Base-by-base conservation (phyloP, 371 early-diverging fungal genomes). In the Mortierella sp. region DNA sequence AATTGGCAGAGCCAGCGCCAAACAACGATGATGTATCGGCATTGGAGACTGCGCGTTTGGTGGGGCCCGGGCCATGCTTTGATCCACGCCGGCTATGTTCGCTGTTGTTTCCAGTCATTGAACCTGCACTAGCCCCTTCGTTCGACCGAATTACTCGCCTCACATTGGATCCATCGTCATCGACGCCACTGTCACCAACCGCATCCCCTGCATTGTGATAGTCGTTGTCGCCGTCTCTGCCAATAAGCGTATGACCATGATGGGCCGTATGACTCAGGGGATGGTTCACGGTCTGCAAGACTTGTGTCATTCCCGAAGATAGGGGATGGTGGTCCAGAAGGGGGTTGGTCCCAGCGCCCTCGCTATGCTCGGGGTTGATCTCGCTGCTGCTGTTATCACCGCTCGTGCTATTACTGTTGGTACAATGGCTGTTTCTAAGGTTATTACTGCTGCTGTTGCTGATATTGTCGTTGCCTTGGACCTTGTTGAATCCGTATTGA, bases 261-360 rank as follows among this genome's bases (percentile, higher is more conserved):
- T 61, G 54, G 46, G 46, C 54, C 53, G 62, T 51, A 38, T 27
- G 27, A 30, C 64, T 30, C 49, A 51, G 64, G 56, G 56, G 64
- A 57, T 64, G 57, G 64, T 51, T 50, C 57, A 54, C 41, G 54
- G 18, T 27, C 14, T 42, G 41, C n/a, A 30, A 31, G 6, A 9
- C 18, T 45, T 38, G 45, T 51, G 24, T 51, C 50, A 23, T 46
- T 19, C 21, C 38, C 26, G 24, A n/a, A 23, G 50, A 41, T n/a
- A 31, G 34, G 27, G 50, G 55, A 54, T n/a, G 28, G 39, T 30
- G 39, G 42, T 27, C 41, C 10, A 13, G 48, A 13, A 26, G 10
- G 48, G 5, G 30, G 13, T 51, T 51, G 23, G 39, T 38, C 18
- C 16, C 34, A 2, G 18, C 9, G 8, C 45, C 8, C 18, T 23